These are phyloP conservation scores for Scytalidium lignicola DNA, from an alignment of 2,329 filamentous ascomycete species.

Conservation along the genomic window DNA sequence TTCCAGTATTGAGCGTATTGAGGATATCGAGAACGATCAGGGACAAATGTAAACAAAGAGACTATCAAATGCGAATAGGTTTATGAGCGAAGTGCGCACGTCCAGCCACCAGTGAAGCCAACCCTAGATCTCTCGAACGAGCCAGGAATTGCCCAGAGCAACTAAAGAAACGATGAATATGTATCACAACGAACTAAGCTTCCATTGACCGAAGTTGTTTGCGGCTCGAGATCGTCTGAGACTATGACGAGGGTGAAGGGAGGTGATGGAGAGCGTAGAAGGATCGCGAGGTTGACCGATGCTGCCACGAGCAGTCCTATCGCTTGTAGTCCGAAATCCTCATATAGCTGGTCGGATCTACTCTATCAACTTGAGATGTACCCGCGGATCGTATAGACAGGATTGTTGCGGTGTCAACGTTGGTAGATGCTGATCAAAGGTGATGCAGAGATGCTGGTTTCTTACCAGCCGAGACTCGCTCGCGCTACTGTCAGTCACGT, in stretches of 20 bases:
- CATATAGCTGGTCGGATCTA: neutral
- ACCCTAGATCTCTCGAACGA: too few relatives aligned
- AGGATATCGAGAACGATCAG: constrained; percentile 2
- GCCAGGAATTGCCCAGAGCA: too few relatives aligned
- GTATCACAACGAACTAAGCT: neutral
- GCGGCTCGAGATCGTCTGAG: neutral
- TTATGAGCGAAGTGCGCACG: too few relatives aligned
- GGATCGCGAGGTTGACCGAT: neutral
- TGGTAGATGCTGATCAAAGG: neutral
- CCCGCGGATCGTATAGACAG: neutral
- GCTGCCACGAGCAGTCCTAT: neutral
- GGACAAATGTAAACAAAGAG: neutral
- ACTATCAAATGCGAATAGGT: too few relatives aligned
- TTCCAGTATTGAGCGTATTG: neutral
- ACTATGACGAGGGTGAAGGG: neutral
- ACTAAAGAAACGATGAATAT: neutral
- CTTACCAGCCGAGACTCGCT: neutral
- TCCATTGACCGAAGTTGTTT: neutral
- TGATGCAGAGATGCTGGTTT: neutral
- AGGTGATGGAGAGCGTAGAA: neutral
- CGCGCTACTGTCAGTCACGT: neutral
- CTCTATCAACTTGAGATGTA: neutral
- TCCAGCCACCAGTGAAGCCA: too few relatives aligned
- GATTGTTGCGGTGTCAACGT: neutral
- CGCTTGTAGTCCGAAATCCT: neutral